Percentiles rank a stretch among this genome's conserved stretches.
Evolutionary conservation across 2,329 filamentous ascomycete genomes (phyloP).

Genomic region (Hymenoscyphus salicellus): DNA sequence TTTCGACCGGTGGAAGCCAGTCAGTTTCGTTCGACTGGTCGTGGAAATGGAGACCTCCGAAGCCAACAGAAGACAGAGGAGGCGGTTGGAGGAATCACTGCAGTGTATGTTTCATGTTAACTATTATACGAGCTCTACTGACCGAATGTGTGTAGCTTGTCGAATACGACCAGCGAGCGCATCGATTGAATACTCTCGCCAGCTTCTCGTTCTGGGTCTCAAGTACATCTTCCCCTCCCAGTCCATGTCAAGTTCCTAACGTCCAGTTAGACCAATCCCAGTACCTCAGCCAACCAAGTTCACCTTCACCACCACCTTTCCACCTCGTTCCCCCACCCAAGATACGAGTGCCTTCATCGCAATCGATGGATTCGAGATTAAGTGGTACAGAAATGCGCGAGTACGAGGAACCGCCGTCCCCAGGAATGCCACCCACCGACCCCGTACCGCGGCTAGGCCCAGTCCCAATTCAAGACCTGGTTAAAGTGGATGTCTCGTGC

Average conservation of each 20-base stretch:
- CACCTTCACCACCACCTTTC: constrained; percentile 70
- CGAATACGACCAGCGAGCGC: constrained; percentile 92
- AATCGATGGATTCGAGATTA: constrained; percentile 79
- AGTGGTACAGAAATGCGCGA: constrained; percentile 62
- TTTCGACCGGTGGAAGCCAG: constrained; percentile 74
- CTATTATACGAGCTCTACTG: background rate
- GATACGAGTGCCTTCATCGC: constrained; percentile 78
- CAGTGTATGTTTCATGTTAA: constrained; percentile 57
- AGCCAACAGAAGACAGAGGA: constrained; percentile 72
- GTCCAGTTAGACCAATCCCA: constrained; percentile 28
- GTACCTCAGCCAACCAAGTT: constrained; percentile 56
- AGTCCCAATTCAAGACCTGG: constrained; percentile 37
- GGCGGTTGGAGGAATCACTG: constrained; percentile 95
- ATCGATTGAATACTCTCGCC: constrained; percentile 81
- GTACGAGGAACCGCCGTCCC: constrained; percentile 58
- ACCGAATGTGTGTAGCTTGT: constrained; percentile 62
- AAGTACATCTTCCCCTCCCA: constrained; percentile 49
- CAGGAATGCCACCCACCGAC: constrained; percentile 44
- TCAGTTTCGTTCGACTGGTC: constrained; percentile 91
- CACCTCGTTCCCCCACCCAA: constrained; percentile 71
- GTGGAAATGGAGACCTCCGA: constrained; percentile 96
- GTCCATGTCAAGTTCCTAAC: constrained; percentile 22
- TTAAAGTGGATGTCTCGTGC: constrained; percentile 85
- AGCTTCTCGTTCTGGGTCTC: constrained; percentile 96
- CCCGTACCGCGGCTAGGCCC: constrained; percentile 13